A percentile compares a stretch with the other conserved stretches of the same genome.
phyloP scores from a whole-genome alignment of 176 grass and related monocot species.

The Oryza australiensis region DNA sequence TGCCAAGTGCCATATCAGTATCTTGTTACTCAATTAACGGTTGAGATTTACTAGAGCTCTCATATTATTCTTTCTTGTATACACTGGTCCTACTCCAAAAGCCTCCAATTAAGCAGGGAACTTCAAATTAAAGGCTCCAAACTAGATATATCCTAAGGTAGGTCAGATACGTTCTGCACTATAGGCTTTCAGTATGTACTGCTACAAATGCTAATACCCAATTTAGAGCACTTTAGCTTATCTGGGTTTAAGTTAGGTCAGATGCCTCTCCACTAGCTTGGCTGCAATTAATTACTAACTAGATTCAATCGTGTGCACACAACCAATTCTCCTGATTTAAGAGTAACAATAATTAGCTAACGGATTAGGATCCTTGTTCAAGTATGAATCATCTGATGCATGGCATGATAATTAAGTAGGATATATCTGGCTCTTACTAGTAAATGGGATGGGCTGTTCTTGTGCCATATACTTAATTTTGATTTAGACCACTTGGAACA shows the following conservation, averaged over 20 bases:
- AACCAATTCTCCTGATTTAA: neutral
- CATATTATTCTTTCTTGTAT: neutral
- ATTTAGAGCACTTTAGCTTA: neutral
- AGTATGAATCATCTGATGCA: slow-evolving; percentile 19
- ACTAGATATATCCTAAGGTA: neutral
- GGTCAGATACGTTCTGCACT: neutral
- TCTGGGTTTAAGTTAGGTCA: neutral
- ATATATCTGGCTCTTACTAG: neutral
- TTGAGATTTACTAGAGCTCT: neutral
- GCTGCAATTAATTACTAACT: neutral
- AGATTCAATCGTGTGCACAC: neutral
- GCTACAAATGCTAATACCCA: neutral
- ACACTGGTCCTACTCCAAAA: neutral
- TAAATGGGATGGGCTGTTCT: neutral
- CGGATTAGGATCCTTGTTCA: slow-evolving; percentile 11
- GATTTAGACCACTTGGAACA: slow-evolving; percentile 19
- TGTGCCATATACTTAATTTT: slow-evolving; percentile 15
- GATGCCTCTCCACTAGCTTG: slow-evolving; percentile 22
- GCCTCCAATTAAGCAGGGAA: neutral
- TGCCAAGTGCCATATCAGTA: neutral
- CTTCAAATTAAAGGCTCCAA: neutral
- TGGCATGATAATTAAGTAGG: neutral
- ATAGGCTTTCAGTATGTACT: neutral
- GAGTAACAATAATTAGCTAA: neutral
- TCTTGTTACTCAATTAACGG: neutral